Evolutionary conservation across 148 eudicot species (phyloP).

Genomic region (Nyssa sinensis): DNA sequence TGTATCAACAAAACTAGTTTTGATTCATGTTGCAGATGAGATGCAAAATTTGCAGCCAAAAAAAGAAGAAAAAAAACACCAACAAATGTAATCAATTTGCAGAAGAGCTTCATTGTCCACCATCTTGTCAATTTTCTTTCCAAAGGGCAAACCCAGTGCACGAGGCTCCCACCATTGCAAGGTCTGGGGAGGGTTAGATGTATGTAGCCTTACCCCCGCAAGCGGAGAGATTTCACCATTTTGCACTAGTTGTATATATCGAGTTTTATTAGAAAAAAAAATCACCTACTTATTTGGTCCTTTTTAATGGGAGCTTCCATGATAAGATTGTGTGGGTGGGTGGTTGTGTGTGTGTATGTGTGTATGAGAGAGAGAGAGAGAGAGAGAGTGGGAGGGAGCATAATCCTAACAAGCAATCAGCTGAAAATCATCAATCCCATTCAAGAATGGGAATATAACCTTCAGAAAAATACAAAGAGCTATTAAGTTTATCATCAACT

Average conservation of each 20-base stretch:
- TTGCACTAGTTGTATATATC: not conserved
- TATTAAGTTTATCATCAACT: conserved; percentile 7
- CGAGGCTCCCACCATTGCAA: not conserved
- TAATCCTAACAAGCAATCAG: conserved; percentile 34
- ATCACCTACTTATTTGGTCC: not conserved
- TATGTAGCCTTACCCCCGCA: not conserved
- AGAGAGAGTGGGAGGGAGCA: not conserved
- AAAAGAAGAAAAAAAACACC: too few relatives aligned
- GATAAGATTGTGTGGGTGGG: not conserved
- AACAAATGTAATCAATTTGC: not conserved
- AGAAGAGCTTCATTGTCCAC: not conserved
- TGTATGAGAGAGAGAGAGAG: not conserved
- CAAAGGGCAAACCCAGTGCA: not conserved
- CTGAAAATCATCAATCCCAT: conserved; percentile 19
- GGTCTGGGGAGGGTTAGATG: not conserved
- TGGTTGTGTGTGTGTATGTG: not conserved
- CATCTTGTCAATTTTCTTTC: not conserved
- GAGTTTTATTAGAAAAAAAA: not conserved
- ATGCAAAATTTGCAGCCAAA: too few relatives aligned
- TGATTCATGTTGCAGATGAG: too few relatives aligned
- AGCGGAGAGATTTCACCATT: not conserved
- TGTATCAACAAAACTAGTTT: too few relatives aligned
- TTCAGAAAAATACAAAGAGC: conserved; percentile 5
- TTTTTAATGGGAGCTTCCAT: not conserved
- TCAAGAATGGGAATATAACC: not conserved